Evolutionary conservation across 768 basidiomycete species (phyloP).

Genomic region (Rhodotorula kratochvilovae): DNA sequence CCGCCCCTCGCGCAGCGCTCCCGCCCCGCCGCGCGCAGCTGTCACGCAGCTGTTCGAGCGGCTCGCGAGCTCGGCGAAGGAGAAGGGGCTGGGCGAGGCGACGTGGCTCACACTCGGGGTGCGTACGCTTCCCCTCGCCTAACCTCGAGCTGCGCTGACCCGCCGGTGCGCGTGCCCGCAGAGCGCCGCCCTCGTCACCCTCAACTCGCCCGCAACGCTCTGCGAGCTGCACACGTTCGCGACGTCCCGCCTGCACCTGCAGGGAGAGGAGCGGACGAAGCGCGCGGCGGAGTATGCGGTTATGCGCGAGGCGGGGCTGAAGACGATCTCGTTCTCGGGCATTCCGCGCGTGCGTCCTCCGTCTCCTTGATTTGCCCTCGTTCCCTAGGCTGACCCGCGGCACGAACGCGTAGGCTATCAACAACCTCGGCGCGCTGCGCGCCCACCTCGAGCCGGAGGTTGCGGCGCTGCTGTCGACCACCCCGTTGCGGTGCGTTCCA

Average conservation of each 20-base stretch:
- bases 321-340: constrained; percentile 49
- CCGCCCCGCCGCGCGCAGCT: constrained; percentile 37
- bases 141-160: not conserved
- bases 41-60: constrained; percentile 39
- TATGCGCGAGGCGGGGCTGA: constrained; percentile 49
- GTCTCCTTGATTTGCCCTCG: not conserved
- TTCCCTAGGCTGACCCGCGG: no score
- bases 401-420: constrained; percentile 45
- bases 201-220: constrained; percentile 48
- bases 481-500: constrained; percentile 42
- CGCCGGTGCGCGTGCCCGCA: not conserved
- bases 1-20: constrained; percentile 40
- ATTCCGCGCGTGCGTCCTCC: constrained; percentile 38
- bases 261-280: not conserved
- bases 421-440: constrained; percentile 47
- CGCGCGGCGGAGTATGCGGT: constrained; percentile 35
- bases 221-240: constrained; percentile 45
- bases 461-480: constrained; percentile 38
- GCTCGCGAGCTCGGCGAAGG: constrained; percentile 38
- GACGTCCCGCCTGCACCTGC: constrained; percentile 9
- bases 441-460: constrained; percentile 45
- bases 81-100: constrained; percentile 33
- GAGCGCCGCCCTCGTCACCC: constrained; percentile 47
- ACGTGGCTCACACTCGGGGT: constrained; percentile 45
- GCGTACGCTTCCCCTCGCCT: not conserved